Base-by-base conservation (phyloP, 2,329 filamentous ascomycete species). In the Fusarium brevicatenulatum region DNA sequence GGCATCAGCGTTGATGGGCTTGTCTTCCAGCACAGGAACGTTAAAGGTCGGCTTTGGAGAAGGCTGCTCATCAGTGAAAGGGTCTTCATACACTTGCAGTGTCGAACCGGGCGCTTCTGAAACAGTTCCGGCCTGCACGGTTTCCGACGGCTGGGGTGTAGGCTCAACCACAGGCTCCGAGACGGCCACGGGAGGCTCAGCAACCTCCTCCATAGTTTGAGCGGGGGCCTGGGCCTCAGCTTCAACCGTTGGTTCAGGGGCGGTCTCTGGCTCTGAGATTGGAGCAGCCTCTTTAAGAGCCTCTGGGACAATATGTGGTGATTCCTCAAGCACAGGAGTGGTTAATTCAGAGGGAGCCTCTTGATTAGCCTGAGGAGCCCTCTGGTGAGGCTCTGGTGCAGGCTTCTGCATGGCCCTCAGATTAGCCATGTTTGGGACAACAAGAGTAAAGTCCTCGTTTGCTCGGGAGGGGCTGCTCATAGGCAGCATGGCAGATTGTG, bases 1-100 rank as follows among this genome's bases (percentile, higher is more conserved):
- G 5, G 81, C 81, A 60, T 87, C 88, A 72, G 90, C 88, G 73
- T 91, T 91, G 61, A 91, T 81, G 2, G 89, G 85, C 73, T 84
- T 88, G 71, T 91, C 89, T 73, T 90, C 89, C 8, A 91, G 81
- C 9, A 90, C 89, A 10, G 87, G 85, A 0, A 81, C 80, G 34
- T 80, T 83, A n/a, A 86, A 80, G 5, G 81, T 78, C 4, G 86
- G 84, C 59, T 85, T 85, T 2, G 87, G 83, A 4, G 84, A 83
- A 11, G 82, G 76, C 52, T 87, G 82, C 28, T 87, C 83, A 43
- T 83, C 84, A 11, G 85, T 86, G 66, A 90, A 88, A 3, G 90
- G 90, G 70, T 92, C 90, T 74, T 91, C 90, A 68, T 90, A 91
- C 2, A 91, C 89, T 73, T 89, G 85, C 19, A 90, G 77, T 4